Base-by-base conservation (phyloP, 129 eudicot species). In the Centella asiatica region DNA sequence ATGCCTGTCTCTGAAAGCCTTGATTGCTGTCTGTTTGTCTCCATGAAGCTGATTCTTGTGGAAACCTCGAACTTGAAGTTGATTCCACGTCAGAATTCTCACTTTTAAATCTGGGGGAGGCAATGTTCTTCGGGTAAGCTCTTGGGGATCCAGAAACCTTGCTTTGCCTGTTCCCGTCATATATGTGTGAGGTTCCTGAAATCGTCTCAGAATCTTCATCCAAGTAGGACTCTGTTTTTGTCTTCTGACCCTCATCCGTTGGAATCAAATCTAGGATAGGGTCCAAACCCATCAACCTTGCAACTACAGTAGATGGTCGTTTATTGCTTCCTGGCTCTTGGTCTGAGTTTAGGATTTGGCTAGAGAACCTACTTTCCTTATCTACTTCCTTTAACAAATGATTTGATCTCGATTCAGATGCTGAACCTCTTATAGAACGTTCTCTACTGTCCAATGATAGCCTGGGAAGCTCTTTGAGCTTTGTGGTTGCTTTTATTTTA, bases 251-350 rank as follows among this genome's bases (percentile, higher is more conserved):
- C 49, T 74, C 73, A 33, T 76, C 71, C 17, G 64, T 18, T 33
- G 76, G 18, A 51, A 13, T 34, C 58, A 69, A 37, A 66, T 78
- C 76, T 48, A 86, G 72, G 53, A 82, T 73, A 57, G 77, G 72
- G 66, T 87, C 88, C 71, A 92, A 69, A 44, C 99, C 99, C 99
- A 92, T 92, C 64, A 92, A 70, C 78, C 81, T 84, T 48, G 94
- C 96, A 9, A 92, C 86, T 6, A 92, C 77, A 27, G 82, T 72
- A 31, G 99, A 84, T 6, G 95, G 66, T 40, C 83, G 51, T 65
- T 57, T 79, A 51, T 77, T 77, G 54, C 83, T 86, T 48, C 73
- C 86, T 7, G 84, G 83, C 74, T 83, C 97, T 62, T 72, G 78
- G 77, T 58, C 69, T 44, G 27, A 29, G 29, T 23, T 49, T n/a